Conservation (phyloP, 148 eudicot species). For the Mesembryanthemum crystallinum region DNA sequence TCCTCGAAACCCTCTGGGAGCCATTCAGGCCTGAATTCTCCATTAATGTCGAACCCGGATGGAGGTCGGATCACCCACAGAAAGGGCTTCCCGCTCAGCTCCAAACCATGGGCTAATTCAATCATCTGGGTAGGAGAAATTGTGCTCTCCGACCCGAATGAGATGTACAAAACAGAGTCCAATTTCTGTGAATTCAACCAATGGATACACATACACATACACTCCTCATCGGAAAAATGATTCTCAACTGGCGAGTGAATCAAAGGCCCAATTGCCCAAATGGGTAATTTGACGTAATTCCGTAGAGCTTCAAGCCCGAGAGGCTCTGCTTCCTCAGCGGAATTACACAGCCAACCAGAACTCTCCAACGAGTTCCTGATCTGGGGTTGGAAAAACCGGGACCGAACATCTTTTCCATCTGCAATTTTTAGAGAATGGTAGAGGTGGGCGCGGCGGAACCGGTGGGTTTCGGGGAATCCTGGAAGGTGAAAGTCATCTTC, state of each 20-base stretch:
- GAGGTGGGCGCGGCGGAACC: conserved; percentile 43
- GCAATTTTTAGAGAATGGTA: conserved; percentile 50
- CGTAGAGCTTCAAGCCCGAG: conserved; percentile 44
- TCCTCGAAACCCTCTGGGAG: conserved; percentile 70
- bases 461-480: conserved; percentile 57
- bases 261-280: conserved; percentile 71
- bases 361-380: conserved; percentile 31
- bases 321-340: conserved; percentile 68
- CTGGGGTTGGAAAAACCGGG: conserved; percentile 53
- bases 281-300: conserved; percentile 40
- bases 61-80: conserved; percentile 78
- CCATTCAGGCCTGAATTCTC: conserved; percentile 51
- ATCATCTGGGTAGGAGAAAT: conserved; percentile 66
- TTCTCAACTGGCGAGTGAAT: conserved; percentile 26
- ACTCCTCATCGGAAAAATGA: conserved; percentile 3
- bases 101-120: conserved; percentile 69
- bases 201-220: too few relatives aligned
- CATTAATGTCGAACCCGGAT: conserved; percentile 44
- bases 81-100: conserved; percentile 53
- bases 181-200: conserved; percentile 29
- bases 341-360: conserved; percentile 60
- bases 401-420: conserved; percentile 65
- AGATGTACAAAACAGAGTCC: conserved; percentile 59
- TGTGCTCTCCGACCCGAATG: conserved; percentile 84
- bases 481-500: conserved; percentile 47